Conservation (phyloP, 2,329 filamentous ascomycete species). For the Fusarium haematococcum region DNA sequence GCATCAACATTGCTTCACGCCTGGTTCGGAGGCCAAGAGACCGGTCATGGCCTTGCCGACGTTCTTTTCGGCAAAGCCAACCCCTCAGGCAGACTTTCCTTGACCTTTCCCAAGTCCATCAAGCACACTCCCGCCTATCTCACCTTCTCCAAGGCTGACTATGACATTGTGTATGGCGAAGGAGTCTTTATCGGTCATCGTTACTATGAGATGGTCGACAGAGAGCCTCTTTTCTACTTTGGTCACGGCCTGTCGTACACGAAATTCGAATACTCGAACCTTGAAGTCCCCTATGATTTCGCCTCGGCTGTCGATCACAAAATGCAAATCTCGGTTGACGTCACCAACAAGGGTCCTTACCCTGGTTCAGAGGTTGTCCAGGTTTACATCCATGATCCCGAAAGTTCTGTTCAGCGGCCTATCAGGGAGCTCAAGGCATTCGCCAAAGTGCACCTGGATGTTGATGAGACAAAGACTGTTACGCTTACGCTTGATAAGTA, state of each 20-base stretch:
- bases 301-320: neutral
- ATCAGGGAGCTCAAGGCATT: conserved; percentile 31
- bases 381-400: conserved; percentile 25
- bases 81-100: conserved; percentile 68
- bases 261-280: conserved; percentile 64
- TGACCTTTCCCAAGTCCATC: conserved; percentile 71
- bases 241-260: conserved; percentile 80
- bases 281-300: conserved; percentile 8
- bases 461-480: neutral
- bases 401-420: conserved; percentile 27
- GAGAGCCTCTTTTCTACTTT: conserved; percentile 72
- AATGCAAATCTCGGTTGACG: conserved; percentile 26
- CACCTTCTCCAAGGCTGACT: conserved; percentile 73
- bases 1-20: conserved; percentile 50
- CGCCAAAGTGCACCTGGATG: conserved; percentile 2
- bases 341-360: conserved; percentile 18
- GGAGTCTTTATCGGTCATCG: conserved; percentile 80
- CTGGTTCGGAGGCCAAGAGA: conserved; percentile 45
- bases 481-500: conserved; percentile 28
- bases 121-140: conserved; percentile 78
- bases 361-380: conserved; percentile 33
- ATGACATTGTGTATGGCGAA: conserved; percentile 76
- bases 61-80: conserved; percentile 40
- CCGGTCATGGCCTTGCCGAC: conserved; percentile 43
- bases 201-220: conserved; percentile 67